These are phyloP conservation scores for Penicillium argentinense DNA, from an alignment of 495 filamentous ascomycete genomes.

Conservation along the genomic window DNA sequence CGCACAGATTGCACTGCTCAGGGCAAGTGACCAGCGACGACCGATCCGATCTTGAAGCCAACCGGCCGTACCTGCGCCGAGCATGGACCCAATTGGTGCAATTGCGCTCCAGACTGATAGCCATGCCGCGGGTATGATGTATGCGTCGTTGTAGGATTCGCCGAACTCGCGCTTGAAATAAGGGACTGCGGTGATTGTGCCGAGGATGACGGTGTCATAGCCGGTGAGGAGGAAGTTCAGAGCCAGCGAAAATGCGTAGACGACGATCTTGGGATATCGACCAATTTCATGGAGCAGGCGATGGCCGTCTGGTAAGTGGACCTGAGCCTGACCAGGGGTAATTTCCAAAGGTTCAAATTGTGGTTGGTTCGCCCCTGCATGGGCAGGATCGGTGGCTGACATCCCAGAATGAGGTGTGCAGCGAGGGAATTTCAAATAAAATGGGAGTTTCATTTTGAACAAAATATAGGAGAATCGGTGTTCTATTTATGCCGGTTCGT, in stretches of 20 bases:
- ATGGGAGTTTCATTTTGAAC: not conserved
- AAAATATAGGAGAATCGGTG: not conserved
- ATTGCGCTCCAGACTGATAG: constrained; percentile 45
- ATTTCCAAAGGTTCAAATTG: not conserved
- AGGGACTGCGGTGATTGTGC: constrained; percentile 44
- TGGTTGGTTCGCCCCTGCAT: not conserved
- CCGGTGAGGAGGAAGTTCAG: constrained; percentile 39
- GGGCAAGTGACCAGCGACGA: constrained; percentile 33
- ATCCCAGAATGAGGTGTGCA: not conserved
- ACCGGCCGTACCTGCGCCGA: constrained; percentile 36
- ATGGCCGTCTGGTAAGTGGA: not conserved
- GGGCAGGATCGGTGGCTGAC: not conserved
- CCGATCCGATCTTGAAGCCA: constrained; percentile 42
- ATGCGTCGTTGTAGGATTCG: constrained; percentile 23
- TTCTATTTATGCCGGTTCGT: not conserved
- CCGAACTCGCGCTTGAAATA: constrained; percentile 42
- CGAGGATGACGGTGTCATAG: constrained; percentile 46
- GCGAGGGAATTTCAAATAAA: not conserved
- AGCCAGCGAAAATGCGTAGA: constrained; percentile 27
- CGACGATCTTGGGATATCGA: constrained; percentile 22
- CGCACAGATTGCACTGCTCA: constrained; percentile 36
- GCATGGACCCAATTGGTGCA: constrained; percentile 37
- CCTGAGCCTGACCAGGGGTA: not conserved
- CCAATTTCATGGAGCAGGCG: constrained; percentile 11
- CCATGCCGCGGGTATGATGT: constrained; percentile 48